These are phyloP conservation scores for Colletotrichum karsti DNA, from an alignment of 2,329 filamentous ascomycete species.

Conservation along the genomic window DNA sequence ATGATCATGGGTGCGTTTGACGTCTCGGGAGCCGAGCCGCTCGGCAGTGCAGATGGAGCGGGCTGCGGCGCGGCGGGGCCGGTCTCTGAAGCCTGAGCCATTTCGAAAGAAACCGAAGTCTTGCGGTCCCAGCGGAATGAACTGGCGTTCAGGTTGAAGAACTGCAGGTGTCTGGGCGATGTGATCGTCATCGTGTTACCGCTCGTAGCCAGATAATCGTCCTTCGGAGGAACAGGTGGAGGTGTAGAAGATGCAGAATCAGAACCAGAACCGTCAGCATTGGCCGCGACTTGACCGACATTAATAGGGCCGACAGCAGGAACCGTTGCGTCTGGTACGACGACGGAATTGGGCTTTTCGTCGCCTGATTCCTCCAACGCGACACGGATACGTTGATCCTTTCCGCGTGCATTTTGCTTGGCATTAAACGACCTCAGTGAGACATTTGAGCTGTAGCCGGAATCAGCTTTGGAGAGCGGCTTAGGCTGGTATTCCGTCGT, in stretches of 20 bases:
- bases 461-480: slow-evolving; percentile 65
- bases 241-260: slow-evolving; percentile 34
- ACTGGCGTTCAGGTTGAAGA: slow-evolving; percentile 21
- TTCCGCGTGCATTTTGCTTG: slow-evolving; percentile 33
- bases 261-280: slow-evolving; percentile 33
- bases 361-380: slow-evolving; percentile 12
- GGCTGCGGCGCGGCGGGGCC: slow-evolving; percentile 32
- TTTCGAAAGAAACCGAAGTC: slow-evolving; percentile 32
- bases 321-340: slow-evolving; percentile 11
- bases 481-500: slow-evolving; percentile 48
- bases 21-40: slow-evolving; percentile 38
- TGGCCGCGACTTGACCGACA: neutral
- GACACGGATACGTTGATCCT: neutral
- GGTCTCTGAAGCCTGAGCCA: slow-evolving; percentile 20
- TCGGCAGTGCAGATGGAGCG: slow-evolving; percentile 35
- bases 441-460: slow-evolving; percentile 68
- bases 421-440: slow-evolving; percentile 63
- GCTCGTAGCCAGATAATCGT: slow-evolving; percentile 26
- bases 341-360: slow-evolving; percentile 6
- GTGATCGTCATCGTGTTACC: slow-evolving; percentile 2
- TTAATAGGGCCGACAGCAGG: neutral
- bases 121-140: slow-evolving; percentile 30
- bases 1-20: slow-evolving; percentile 45
- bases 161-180: slow-evolving; percentile 16
- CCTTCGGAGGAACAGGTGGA: slow-evolving; percentile 47